These are phyloP conservation scores for Dissophora ornata DNA, from an alignment of 192 early-diverging fungal genomes.

Conservation along the genomic window DNA sequence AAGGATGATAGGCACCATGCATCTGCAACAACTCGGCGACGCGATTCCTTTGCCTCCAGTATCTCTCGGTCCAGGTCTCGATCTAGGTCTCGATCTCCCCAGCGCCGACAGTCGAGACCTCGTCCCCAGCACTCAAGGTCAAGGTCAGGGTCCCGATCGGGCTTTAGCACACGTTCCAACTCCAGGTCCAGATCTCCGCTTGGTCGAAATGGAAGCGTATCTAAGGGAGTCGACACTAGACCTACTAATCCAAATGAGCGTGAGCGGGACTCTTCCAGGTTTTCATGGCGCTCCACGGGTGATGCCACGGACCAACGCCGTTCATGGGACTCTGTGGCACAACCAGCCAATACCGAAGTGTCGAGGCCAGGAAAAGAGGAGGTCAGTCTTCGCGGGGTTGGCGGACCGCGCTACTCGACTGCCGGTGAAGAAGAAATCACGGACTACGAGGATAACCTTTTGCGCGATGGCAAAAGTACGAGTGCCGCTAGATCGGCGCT, in stretches of 20 bases:
- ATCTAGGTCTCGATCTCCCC: slow-evolving; percentile 13
- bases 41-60: slow-evolving; percentile 29
- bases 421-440: slow-evolving; percentile 17
- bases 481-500: background rate
- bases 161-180: background rate
- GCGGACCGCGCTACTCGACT: slow-evolving; percentile 9
- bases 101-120: slow-evolving; percentile 5
- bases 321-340: slow-evolving; percentile 35
- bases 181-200: slow-evolving; percentile 28
- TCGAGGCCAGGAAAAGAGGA: background rate
- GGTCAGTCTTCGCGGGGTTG: background rate
- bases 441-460: slow-evolving; percentile 6
- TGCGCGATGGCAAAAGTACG: background rate
- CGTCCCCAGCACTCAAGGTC: slow-evolving; percentile 8
- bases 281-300: slow-evolving; percentile 23
- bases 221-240: background rate
- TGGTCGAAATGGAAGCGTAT: background rate
- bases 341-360: background rate
- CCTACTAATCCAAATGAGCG: background rate
- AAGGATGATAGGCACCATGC: background rate
- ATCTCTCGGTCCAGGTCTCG: slow-evolving; percentile 21
- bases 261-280: slow-evolving; percentile 8
- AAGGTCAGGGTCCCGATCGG: slow-evolving; percentile 10
- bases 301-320: slow-evolving; percentile 5
- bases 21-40: background rate